Evolutionary conservation across 306 rosid genomes (phyloP).

Genomic region (Dryas octopetala): DNA sequence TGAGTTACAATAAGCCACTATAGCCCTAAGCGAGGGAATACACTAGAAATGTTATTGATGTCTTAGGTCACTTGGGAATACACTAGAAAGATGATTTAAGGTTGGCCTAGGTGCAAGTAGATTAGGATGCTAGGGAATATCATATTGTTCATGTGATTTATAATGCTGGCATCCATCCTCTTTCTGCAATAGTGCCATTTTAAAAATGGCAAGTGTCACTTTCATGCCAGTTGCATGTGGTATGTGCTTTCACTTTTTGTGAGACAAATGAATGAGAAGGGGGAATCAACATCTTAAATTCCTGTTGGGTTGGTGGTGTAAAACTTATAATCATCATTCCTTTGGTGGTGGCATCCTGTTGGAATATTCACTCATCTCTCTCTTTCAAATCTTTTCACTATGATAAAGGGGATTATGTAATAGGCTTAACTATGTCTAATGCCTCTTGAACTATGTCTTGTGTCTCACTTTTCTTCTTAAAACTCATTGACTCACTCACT

Average conservation of each 20-base stretch:
- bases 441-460: too few species aligned
- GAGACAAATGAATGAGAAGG: background rate
- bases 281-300: background rate
- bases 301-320: background rate
- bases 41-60: background rate
- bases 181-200: background rate
- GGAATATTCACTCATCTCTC: too few species aligned
- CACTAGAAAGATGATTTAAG: background rate
- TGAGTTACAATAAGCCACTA: background rate
- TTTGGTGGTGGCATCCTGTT: background rate
- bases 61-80: background rate
- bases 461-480: too few species aligned
- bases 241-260: background rate
- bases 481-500: too few species aligned
- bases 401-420: too few species aligned
- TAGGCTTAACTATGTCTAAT: too few species aligned
- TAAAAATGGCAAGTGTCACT: background rate
- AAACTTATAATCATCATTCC: background rate
- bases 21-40: background rate
- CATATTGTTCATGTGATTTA: slow-evolving; percentile 14
- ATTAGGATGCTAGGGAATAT: slow-evolving; percentile 1
- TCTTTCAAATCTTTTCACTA: too few species aligned
- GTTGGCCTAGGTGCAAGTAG: background rate
- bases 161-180: slow-evolving; percentile 9
- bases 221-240: background rate